phyloP scores from a whole-genome alignment of 164 flowering plant genomes.

The Kalanchoe fedtschenkoi region DNA sequence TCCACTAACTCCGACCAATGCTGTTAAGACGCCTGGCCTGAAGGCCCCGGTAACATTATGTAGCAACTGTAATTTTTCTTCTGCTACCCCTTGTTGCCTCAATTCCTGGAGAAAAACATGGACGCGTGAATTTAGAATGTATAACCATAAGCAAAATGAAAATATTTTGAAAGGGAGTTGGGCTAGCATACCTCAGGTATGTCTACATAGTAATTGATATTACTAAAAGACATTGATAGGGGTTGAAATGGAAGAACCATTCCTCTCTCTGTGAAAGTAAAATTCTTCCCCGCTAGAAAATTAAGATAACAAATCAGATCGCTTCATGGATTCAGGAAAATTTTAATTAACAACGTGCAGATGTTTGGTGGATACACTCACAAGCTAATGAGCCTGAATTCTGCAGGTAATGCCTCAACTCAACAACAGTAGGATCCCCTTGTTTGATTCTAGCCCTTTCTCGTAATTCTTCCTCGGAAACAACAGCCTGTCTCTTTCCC shows the following conservation, averaged over 20 bases:
- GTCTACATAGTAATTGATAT: slow-evolving; percentile 84
- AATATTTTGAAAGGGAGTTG: slow-evolving; percentile 3
- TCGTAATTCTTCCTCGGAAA: slow-evolving; percentile 63
- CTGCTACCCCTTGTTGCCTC: slow-evolving; percentile 77
- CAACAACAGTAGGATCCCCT: slow-evolving; percentile 42
- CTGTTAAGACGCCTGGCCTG: slow-evolving; percentile 94
- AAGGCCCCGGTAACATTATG: slow-evolving; percentile 90
- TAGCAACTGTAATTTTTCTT: slow-evolving; percentile 72
- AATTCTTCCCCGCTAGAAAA: slow-evolving; percentile 33
- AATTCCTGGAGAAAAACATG: slow-evolving; percentile 55
- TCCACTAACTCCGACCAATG: slow-evolving; percentile 95
- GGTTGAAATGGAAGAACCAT: slow-evolving; percentile 98
- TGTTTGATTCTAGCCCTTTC: slow-evolving; percentile 46
- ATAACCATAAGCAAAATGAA: background rate
- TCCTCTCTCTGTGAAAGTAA: slow-evolving; percentile 46
- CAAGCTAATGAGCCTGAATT: slow-evolving; percentile 62
- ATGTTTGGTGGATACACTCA: slow-evolving; percentile 12
- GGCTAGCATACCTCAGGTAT: slow-evolving; percentile 57
- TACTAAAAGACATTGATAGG: slow-evolving; percentile 85
- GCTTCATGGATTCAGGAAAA: background rate
- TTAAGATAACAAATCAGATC: slow-evolving; percentile 4
- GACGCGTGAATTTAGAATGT: slow-evolving; percentile 3
- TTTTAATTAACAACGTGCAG: background rate
- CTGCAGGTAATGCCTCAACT: slow-evolving; percentile 53
- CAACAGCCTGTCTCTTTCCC: slow-evolving; percentile 70